Evolutionary conservation across 2,329 filamentous ascomycete genomes (phyloP), one percentile per base, ranked within the genome.

Genomic region (Penicillium sp.): DNA sequence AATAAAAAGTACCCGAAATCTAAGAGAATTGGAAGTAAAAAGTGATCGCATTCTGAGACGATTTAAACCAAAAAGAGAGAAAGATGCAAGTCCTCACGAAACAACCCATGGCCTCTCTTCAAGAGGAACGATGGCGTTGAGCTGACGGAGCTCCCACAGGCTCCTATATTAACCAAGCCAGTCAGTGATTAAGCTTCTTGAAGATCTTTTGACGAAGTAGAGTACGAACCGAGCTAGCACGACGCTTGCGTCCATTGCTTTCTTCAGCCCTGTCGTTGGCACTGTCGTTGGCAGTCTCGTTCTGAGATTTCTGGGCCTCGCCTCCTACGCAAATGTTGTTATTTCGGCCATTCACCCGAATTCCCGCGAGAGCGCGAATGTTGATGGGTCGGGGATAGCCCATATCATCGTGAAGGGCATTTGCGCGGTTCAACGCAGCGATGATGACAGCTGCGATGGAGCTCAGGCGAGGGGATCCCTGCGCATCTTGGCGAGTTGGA

Each of bases 301-400:
- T 21, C 29, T 19, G 11, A 27, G 21, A 25, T 9, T 23, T 16
- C 4, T 27, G n/a, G 7, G 5, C 25, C n/a, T 16, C 34, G 1
- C 31, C 5, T 4, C 23, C n/a, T 5, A 43, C 15, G 21, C 27
- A 23, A 38, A 57, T n/a, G 4, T 15, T 34, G 16, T 57, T 57
- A 10, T 41, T 47, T 16, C 29, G 21, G 29, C 54, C 54, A 23
- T 53, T 34, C 4, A 75, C 56, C n/a, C 53, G 65, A 10, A 74
- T 61, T 1, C 70, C 72, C 1, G 69, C 59, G 27, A 69, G 65
- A 46, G 75, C 58, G 11, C 45, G n/a, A 11, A 53, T 31, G 5
- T 53, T 47, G 9, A 57, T 10, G 36, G 54, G 41, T 21, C 54
- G 29, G 3, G 43, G 41, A 5, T 33, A 45, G 11, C 54, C 54